Evolutionary conservation across 1,139 yeast species (phyloP).

Genomic region (Candida anutae): DNA sequence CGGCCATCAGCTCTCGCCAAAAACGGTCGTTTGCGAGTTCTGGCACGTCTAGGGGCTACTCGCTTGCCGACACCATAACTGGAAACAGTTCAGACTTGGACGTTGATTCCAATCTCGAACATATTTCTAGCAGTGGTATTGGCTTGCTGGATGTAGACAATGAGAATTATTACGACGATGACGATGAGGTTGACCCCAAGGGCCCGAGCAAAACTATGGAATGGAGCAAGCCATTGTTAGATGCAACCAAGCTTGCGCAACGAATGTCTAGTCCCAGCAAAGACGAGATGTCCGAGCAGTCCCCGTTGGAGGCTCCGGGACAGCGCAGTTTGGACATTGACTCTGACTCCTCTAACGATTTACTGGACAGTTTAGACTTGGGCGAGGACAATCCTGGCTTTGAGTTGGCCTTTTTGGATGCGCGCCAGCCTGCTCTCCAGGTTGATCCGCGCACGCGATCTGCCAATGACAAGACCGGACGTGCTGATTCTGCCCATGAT

Average conservation of each 20-base stretch:
- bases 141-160: too few species aligned
- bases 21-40: constrained; percentile 8
- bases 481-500: not conserved
- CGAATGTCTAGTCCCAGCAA: too few species aligned
- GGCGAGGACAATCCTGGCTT: constrained; percentile 7
- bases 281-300: too few species aligned
- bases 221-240: too few species aligned
- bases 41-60: not conserved
- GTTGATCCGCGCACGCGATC: constrained; percentile 31
- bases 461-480: constrained; percentile 21
- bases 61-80: constrained; percentile 2
- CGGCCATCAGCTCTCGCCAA: constrained; percentile 9
- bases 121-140: not conserved
- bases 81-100: constrained; percentile 3
- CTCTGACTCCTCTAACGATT: not conserved
- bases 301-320: too few species aligned
- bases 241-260: too few species aligned
- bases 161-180: not conserved
- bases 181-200: constrained; percentile 1
- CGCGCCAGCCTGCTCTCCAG: constrained; percentile 12
- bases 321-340: too few species aligned
- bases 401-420: constrained; percentile 24
- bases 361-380: not conserved
- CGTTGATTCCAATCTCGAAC: not conserved
- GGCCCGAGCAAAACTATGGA: not conserved